These are phyloP conservation scores for Carex sylvatica DNA, from an alignment of 202 grass and related monocot species.

Conservation along the genomic window DNA sequence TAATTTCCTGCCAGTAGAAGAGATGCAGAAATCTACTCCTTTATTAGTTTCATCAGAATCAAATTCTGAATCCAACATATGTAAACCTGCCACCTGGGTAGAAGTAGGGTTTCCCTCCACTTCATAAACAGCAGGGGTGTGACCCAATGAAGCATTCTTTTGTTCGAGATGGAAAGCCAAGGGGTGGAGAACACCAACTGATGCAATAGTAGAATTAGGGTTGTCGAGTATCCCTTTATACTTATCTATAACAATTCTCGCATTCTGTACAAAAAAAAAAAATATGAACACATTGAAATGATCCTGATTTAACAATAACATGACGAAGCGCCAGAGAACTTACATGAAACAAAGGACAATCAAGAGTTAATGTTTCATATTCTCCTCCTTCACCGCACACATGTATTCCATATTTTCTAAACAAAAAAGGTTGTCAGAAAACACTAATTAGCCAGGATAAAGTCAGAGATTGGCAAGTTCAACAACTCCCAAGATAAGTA, in stretches of 20 bases:
- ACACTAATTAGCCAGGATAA: conserved; percentile 18
- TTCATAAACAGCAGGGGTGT: conserved; percentile 33
- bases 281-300: conserved; percentile 5
- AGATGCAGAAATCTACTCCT: conserved; percentile 43
- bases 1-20: conserved; percentile 52
- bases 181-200: conserved; percentile 91
- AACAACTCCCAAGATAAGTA: background rate
- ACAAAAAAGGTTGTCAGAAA: conserved; percentile 27
- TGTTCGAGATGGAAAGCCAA: conserved; percentile 66
- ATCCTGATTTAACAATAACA: conserved; percentile 1
- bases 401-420: conserved; percentile 96
- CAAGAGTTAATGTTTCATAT: conserved; percentile 98
- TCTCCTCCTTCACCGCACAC: conserved; percentile 98
- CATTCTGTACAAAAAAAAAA: conserved; percentile 49
- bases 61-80: conserved; percentile 25
- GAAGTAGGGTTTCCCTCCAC: conserved; percentile 43
- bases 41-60: conserved; percentile 29
- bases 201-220: conserved; percentile 63
- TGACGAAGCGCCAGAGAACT: conserved; percentile 32
- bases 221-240: conserved; percentile 79
- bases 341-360: conserved; percentile 95
- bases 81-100: conserved; percentile 31
- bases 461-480: conserved; percentile 3
- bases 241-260: conserved; percentile 83
- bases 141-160: conserved; percentile 45